A percentile compares a stretch with the other conserved stretches of the same genome.
Conservation (phyloP, 2,329 filamentous ascomycete genomes). For the Pseudogymnoascus sp. region DNA sequence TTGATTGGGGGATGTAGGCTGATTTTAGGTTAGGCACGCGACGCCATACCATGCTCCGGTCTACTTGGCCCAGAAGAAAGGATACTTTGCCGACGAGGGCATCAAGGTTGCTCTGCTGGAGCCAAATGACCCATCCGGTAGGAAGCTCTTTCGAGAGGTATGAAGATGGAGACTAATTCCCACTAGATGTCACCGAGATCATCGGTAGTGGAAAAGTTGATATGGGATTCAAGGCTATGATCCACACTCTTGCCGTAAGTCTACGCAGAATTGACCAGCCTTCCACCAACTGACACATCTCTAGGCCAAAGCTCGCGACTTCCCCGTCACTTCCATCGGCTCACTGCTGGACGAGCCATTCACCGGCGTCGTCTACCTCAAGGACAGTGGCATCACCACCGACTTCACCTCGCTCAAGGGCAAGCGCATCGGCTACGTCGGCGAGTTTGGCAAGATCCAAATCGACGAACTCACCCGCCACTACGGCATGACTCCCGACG, state of each 20-base stretch:
- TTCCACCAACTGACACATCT: slow-evolving; percentile 11
- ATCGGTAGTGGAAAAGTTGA: slow-evolving; percentile 69
- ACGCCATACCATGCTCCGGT: slow-evolving; percentile 74
- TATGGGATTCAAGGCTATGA: slow-evolving; percentile 78
- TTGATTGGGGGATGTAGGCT: slow-evolving; percentile 12
- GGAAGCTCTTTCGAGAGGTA: slow-evolving; percentile 16
- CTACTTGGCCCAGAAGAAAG: slow-evolving; percentile 68
- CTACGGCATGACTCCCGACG: slow-evolving; percentile 63
- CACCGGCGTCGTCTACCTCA: slow-evolving; percentile 70
- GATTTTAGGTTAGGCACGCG: slow-evolving; percentile 54
- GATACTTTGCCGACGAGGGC: slow-evolving; percentile 66
- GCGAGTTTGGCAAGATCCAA: slow-evolving; percentile 76
- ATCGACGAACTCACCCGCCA: slow-evolving; percentile 73
- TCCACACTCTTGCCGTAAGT: slow-evolving; percentile 64
- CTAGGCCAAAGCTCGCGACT: slow-evolving; percentile 65
- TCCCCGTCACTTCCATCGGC: slow-evolving; percentile 64
- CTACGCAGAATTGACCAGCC: not conserved
- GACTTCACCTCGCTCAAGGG: slow-evolving; percentile 69
- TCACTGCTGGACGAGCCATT: slow-evolving; percentile 73
- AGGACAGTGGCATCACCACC: slow-evolving; percentile 62
- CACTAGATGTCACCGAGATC: slow-evolving; percentile 67
- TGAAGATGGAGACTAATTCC: not conserved
- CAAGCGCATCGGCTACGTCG: slow-evolving; percentile 71
- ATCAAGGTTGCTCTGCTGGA: slow-evolving; percentile 71
- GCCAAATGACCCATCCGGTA: slow-evolving; percentile 67